Conservation (phyloP, 768 basidiomycete genomes). For the Coprinellus micaceus region DNA sequence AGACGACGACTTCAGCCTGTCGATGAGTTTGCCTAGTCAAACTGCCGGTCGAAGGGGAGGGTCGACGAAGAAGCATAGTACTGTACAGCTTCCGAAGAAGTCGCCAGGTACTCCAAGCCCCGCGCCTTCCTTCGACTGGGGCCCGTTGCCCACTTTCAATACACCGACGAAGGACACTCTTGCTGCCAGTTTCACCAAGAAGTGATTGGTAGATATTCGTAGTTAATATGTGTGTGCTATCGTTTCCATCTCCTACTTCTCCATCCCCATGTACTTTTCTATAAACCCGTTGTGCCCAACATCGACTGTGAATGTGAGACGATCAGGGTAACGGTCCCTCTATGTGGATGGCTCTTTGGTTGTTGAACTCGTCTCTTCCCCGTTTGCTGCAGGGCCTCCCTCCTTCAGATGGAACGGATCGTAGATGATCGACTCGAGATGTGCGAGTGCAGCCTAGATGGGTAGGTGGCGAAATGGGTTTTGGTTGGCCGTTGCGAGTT, state of each 20-base stretch:
- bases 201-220: background rate
- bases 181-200: slow-evolving; percentile 13
- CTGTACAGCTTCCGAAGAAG: slow-evolving; percentile 37
- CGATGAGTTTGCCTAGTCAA: slow-evolving; percentile 21
- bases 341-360: no score
- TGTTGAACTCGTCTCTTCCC: no score
- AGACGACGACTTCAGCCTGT: slow-evolving; percentile 41
- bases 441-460: slow-evolving; percentile 71
- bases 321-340: no score
- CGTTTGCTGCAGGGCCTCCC: no score
- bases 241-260: background rate
- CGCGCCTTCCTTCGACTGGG: slow-evolving; percentile 53
- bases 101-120: slow-evolving; percentile 23
- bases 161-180: slow-evolving; percentile 21
- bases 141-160: slow-evolving; percentile 50
- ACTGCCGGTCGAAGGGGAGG: slow-evolving; percentile 31
- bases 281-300: no score
- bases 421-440: slow-evolving; percentile 80
- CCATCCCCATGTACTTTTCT: background rate
- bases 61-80: slow-evolving; percentile 35
- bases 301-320: no score
- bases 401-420: slow-evolving; percentile 45
- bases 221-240: background rate
- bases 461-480: no score
- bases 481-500: no score